Evolutionary conservation across 805 yeast genomes (phyloP), one percentile per base, ranked within the genome.

Genomic region (Candida ortonii): DNA sequence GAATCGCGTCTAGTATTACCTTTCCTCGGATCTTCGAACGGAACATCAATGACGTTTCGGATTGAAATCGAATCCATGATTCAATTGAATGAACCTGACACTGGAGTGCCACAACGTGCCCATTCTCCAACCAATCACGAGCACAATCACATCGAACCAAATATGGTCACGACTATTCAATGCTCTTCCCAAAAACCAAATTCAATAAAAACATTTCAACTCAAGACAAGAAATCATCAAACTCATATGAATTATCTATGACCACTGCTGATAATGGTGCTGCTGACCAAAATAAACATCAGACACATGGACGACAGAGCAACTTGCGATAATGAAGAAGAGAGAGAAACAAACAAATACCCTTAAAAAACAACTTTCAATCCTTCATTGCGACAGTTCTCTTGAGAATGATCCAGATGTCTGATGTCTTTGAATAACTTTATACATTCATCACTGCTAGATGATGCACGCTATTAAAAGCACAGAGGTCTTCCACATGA

Each of bases 401-500:
- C 22, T 25, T 25, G 16, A 5, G 17, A 26, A 16, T 7, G 20
- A 21, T 7, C 11, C 14, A 11, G 11, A 21, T n/a, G 9, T 14
- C 8, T 21, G 9, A 22, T 30, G 34, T 38, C 36, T 34, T 33
- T 34, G 28, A 25, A 26, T 33, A 37, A 42, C 36, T 20, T 37
- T 35, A 36, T 29, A 38, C 41, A 38, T 52, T 47, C 65, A 61
- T 51, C 62, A 38, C 64, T 59, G 65, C 65, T 60, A 64, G 62
- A 60, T 57, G 62, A 57, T 61, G 65, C 65, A 61, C 62, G 50
- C 55, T 53, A 52, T 59, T 59, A 59, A 52, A 55, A 46, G 56
- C 53, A 45, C 58, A 50, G 47, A 51, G 55, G 51, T 47, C 54
- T 38, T 53, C 57, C 53, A 56, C 49, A 41, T 36, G 41, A 33